Base-by-base conservation (phyloP, 2,329 filamentous ascomycete species). In the Achaetomium macrosporum region DNA sequence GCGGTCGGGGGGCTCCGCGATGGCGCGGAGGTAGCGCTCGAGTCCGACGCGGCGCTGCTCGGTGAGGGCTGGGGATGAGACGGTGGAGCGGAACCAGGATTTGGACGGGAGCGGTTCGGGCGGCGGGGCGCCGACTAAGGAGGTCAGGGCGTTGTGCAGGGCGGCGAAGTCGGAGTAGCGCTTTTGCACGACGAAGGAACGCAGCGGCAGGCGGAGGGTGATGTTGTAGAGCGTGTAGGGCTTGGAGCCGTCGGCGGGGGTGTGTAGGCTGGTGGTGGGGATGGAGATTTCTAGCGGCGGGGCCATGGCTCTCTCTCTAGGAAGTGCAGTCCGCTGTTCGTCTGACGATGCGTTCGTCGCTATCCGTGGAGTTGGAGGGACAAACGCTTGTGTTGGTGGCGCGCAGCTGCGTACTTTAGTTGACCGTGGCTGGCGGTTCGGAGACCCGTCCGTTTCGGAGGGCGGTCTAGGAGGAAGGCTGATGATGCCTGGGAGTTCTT, bases 181-280 rank as follows among this genome's bases (percentile, higher is more conserved):
- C 70, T 91, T 92, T 64, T 84, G 82, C 5, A 90, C 76, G 59
- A 87, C 84, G 62, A 85, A 87, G 5, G 86, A 87, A 44, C 86
- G 83, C 13, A 92, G 78, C 0, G 88, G 88, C 1, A 90, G 82
- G 47, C 87, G 83, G 54, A 93, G 76, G 19, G 82, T 84, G 68
- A 91, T 85, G 68, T 88, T 88, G 74, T 91, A 92, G 59, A 85
- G 78, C 0, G 87, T 91, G 68, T 83, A 90, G 0, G 84, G 77
- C 63, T 89, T 88, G 57, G 76, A 73, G 58, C 75, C 74, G 54
- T 76, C 72, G 49, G 72, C 54, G 3, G 71, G 67, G 1, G 68
- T 68, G 48, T 77, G 75, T 53, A 81, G 69, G 57, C 79, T 83
- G 45, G 83, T 84, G n/a, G 80, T 81, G 11, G 82, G 82, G 60